These are phyloP conservation scores for Verbena officinalis DNA, from an alignment of 257 asterid genomes.

Conservation along the genomic window DNA sequence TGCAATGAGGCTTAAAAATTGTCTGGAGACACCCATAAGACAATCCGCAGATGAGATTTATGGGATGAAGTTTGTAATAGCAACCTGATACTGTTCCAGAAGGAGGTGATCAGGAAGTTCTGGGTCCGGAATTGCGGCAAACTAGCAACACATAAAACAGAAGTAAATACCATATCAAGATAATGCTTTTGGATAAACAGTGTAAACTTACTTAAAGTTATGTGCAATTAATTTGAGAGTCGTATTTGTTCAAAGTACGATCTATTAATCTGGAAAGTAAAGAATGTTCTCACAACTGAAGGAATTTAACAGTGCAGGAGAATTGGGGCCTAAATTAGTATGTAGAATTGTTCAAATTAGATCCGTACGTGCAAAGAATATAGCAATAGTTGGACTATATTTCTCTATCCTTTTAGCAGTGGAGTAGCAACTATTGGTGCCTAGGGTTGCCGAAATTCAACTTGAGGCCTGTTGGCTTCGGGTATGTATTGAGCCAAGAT, in stretches of 20 bases:
- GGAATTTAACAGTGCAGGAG: conserved; percentile 3
- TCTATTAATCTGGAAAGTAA: conserved; percentile 1
- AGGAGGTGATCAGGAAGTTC: conserved; percentile 96
- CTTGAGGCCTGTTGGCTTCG: conserved; percentile 5
- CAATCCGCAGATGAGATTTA: conserved; percentile 16
- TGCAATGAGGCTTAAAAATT: conserved; percentile 21
- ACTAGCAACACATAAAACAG: conserved; percentile 44
- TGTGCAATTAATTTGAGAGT: conserved; percentile 6
- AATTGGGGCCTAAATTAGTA: not conserved
- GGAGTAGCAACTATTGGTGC: conserved; percentile 4
- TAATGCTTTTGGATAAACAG: conserved; percentile 6
- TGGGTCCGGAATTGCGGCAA: conserved; percentile 83
- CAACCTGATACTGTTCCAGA: conserved; percentile 97
- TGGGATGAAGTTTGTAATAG: conserved; percentile 15
- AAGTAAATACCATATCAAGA: conserved; percentile 21
- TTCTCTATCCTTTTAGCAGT: conserved; percentile 13
- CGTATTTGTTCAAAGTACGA: conserved; percentile 1
- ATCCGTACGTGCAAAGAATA: conserved; percentile 3
- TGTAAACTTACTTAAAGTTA: not conserved
- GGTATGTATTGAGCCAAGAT: conserved; percentile 8
- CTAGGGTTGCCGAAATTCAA: conserved; percentile 11
- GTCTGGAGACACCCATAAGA: conserved; percentile 14
- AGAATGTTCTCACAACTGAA: not conserved
- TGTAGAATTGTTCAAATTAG: not conserved
- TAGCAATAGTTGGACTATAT: not conserved